Evolutionary conservation across 1,139 yeast species (phyloP).

Genomic region (Saccharomycopsis phalli): DNA sequence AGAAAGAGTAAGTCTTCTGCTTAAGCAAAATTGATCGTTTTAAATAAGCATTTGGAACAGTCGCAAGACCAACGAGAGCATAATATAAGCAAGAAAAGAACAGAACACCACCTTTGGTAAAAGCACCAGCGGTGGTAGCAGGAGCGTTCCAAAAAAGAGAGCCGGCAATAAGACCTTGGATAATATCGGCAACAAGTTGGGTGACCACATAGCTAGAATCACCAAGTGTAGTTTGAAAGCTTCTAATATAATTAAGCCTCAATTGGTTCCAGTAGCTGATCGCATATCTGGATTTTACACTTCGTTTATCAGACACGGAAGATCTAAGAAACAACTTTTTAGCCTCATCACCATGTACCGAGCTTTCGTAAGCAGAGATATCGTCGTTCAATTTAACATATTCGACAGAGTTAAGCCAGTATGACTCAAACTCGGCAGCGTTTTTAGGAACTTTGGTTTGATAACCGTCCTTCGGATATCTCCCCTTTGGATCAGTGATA

Average conservation of each 20-base stretch:
- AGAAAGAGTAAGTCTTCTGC: slow-evolving; percentile 40
- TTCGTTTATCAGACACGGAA: slow-evolving; percentile 34
- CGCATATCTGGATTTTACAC: slow-evolving; percentile 31
- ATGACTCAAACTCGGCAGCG: slow-evolving; percentile 31
- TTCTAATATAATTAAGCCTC: slow-evolving; percentile 33
- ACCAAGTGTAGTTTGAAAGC: slow-evolving; percentile 37
- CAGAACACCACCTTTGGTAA: slow-evolving; percentile 43
- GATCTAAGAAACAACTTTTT: slow-evolving; percentile 31
- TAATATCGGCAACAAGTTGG: slow-evolving; percentile 34
- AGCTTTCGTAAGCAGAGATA: slow-evolving; percentile 28
- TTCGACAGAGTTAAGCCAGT: slow-evolving; percentile 30
- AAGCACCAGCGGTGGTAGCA: slow-evolving; percentile 35
- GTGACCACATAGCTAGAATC: slow-evolving; percentile 38
- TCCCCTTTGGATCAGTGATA: slow-evolving; percentile 33
- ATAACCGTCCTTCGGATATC: slow-evolving; percentile 28
- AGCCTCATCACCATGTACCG: slow-evolving; percentile 29
- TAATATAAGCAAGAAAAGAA: slow-evolving; percentile 44
- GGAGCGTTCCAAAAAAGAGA: slow-evolving; percentile 42
- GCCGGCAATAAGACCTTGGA: slow-evolving; percentile 42
- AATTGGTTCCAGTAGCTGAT: slow-evolving; percentile 34
- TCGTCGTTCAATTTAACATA: slow-evolving; percentile 24
- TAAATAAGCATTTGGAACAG: slow-evolving; percentile 38
- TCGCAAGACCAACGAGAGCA: slow-evolving; percentile 41
- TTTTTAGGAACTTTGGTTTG: slow-evolving; percentile 31
- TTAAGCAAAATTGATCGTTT: slow-evolving; percentile 40